Evolutionary conservation across 192 early-diverging fungal genomes (phyloP).

Genomic region (Backusella tarrabulga): DNA sequence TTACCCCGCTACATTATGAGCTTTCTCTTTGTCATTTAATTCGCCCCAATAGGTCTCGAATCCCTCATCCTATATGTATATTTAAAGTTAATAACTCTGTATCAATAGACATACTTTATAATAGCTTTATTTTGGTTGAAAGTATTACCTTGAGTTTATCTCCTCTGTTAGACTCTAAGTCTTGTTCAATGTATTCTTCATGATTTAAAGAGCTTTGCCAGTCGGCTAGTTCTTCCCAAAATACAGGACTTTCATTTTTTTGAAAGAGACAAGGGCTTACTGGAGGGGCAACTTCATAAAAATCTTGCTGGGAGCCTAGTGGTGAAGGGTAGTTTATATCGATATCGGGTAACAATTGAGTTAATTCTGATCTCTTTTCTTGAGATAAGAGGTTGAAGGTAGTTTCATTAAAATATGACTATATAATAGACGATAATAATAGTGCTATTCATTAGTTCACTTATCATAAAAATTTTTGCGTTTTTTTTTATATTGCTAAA

Average conservation of each 20-base stretch:
- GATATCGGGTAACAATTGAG: constrained; percentile 14
- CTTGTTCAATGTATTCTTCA: neutral
- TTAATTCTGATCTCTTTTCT: constrained; percentile 17
- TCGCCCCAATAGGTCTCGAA: constrained; percentile 38
- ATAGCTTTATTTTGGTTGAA: too few relatives aligned
- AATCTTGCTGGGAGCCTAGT: neutral
- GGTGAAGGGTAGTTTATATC: constrained; percentile 1
- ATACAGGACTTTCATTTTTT: constrained; percentile 4
- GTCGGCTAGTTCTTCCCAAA: neutral
- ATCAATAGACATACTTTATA: neutral
- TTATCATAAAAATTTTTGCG: neutral
- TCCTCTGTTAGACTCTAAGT: neutral
- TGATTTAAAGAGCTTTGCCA: neutral
- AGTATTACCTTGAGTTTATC: constrained; percentile 1
- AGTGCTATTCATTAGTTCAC: neutral
- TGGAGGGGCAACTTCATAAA: neutral
- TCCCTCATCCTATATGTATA: constrained; percentile 12
- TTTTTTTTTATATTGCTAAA: too few relatives aligned
- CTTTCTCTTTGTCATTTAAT: constrained; percentile 27
- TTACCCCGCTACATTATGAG: constrained; percentile 37
- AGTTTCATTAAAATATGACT: constrained; percentile 16
- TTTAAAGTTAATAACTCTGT: neutral
- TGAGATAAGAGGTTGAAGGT: constrained; percentile 15
- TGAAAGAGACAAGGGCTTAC: neutral
- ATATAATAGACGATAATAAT: neutral